phyloP scores from a whole-genome alignment of 805 yeast species.

The Teunomyces cretensis region DNA sequence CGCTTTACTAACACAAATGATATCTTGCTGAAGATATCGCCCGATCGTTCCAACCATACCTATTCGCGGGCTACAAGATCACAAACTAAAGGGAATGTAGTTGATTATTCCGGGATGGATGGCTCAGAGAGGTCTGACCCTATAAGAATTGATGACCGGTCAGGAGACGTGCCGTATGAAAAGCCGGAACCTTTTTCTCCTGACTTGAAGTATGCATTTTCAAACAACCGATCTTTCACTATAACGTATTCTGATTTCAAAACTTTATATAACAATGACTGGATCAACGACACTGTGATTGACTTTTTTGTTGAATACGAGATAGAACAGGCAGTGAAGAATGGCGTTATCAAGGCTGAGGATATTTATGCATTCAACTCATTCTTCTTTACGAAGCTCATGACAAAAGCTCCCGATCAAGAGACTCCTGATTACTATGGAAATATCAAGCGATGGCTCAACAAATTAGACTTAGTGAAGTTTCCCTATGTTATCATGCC shows the following conservation, averaged over 20 bases:
- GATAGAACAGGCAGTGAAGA: constrained; percentile 37
- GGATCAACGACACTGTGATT: constrained; percentile 87
- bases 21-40: neutral
- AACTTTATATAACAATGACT: constrained; percentile 75
- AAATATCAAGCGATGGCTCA: constrained; percentile 77
- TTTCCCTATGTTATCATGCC: constrained; percentile 73
- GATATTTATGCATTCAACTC: constrained; percentile 70
- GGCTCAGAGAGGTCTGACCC: neutral
- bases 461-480: constrained; percentile 56
- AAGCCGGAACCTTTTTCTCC: constrained; percentile 43
- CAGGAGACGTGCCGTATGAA: constrained; percentile 13
- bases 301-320: constrained; percentile 76
- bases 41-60: neutral
- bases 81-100: neutral
- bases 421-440: constrained; percentile 46
- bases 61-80: constrained; percentile 7
- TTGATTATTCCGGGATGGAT: neutral
- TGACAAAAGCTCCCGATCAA: constrained; percentile 24
- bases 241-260: constrained; percentile 72
- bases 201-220: constrained; percentile 50
- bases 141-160: neutral
- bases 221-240: constrained; percentile 52
- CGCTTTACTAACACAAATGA: neutral
- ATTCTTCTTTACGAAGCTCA: constrained; percentile 73
- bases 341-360: constrained; percentile 22